Base-by-base conservation (phyloP, 2,329 filamentous ascomycete species). In the Monilinia fructigena region DNA sequence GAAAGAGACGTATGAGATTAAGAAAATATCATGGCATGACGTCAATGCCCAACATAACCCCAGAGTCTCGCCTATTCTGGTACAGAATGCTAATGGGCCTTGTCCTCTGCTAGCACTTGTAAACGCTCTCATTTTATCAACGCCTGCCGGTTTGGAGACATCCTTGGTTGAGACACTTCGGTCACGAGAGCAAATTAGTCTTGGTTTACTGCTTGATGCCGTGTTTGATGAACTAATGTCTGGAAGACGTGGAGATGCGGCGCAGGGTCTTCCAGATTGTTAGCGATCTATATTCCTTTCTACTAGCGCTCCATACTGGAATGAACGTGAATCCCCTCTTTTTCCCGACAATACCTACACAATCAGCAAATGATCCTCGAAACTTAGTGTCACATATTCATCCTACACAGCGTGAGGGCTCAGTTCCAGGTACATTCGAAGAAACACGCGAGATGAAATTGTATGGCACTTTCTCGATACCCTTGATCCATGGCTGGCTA, bases 261-360 rank as follows among this genome's bases (percentile, higher is more conserved):
- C 83, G 1, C 80, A 82, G 66, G 81, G 86, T 20, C 79, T 98
- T 31, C 94, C 94, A 0, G 95, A 98, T 75, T 75, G 89, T 98
- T 12, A 85, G 89, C 47, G 93, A 97, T 67, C 82, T 99, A 1
- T 96, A 97, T 76, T 83, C 85, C 8, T 99, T 99, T 74, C 81
- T 99, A 2, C 86, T 95, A 66, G 91, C 92, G 55, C 80, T 99
- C 2, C 92, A 97, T 72, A 98, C 93, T 0, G 95, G 95, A 48
- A 97, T 99, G 91, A 99, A 98, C 74, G 94, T 98, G 66, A 99
- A 99, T 71, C 95, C 95, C 2, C 87, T 90, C 26, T 95, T 97
- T 70, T 83, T 96, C 8, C 84, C 91, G 2, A 83, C 81, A 0
- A 75, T 79, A 10, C 80, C 83, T 18, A 66, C 66, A 1, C 72